Evolutionary conservation across 1,284 basidiomycete species (phyloP).

Genomic region (Ceratobasidium sp.): DNA sequence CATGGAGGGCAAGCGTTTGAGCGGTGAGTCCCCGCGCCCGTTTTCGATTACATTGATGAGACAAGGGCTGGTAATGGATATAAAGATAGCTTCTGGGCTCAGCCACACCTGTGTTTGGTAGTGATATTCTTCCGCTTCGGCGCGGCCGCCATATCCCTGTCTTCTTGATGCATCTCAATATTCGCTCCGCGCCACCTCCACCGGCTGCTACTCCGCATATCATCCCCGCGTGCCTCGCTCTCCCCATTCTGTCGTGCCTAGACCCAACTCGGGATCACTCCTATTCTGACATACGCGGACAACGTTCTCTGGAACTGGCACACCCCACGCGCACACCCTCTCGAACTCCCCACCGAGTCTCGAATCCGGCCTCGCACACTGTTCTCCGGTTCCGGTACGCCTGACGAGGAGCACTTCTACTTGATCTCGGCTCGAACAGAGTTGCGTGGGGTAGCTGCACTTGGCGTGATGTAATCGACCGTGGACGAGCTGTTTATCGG

Average conservation of each 20-base stretch:
- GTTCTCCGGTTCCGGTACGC: conserved; percentile 75
- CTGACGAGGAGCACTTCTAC: conserved; percentile 92
- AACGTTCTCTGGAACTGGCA: conserved; percentile 94
- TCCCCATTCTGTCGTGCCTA: conserved; percentile 79
- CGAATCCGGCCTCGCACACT: too few species aligned
- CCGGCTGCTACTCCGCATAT: conserved; percentile 61
- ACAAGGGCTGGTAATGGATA: conserved; percentile 53
- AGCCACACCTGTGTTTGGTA: too few species aligned
- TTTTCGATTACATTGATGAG: too few species aligned
- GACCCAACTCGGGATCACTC: conserved; percentile 83
- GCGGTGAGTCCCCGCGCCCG: too few species aligned
- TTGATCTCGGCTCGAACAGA: conserved; percentile 92
- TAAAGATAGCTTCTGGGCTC: too few species aligned
- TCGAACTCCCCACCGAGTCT: too few species aligned
- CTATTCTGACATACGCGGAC: conserved; percentile 93
- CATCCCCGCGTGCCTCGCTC: conserved; percentile 81
- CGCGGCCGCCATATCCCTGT: conserved; percentile 58
- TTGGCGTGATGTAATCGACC: conserved; percentile 86
- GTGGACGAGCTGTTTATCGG: conserved; percentile 94
- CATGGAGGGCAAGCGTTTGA: too few species aligned
- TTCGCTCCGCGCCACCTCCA: conserved; percentile 77
- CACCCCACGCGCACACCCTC: conserved; percentile 61
- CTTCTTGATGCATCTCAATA: conserved; percentile 69
- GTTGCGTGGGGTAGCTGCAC: conserved; percentile 87
- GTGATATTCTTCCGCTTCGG: conserved; percentile 77